These are phyloP conservation scores for Vitis hybrid DNA, from an alignment of 177 flowering plant genomes.

Conservation along the genomic window DNA sequence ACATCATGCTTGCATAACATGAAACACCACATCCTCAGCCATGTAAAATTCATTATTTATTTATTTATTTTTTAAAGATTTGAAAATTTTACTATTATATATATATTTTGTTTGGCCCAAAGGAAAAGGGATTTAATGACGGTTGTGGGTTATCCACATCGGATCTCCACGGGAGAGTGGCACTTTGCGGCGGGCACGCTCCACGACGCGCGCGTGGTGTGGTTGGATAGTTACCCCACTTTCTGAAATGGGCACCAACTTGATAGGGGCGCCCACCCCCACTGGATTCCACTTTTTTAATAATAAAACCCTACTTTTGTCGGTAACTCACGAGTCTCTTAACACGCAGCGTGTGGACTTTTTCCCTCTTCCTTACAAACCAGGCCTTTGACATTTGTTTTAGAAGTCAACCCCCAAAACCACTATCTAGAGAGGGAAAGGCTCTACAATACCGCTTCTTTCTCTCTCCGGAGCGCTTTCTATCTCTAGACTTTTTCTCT, in stretches of 20 bases:
- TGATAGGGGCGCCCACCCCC: slow-evolving; percentile 17
- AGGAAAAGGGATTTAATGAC: too few species aligned
- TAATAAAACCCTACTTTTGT: slow-evolving; percentile 11
- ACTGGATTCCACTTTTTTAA: slow-evolving; percentile 10
- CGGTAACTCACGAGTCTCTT: slow-evolving; percentile 31
- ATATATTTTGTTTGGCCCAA: too few species aligned
- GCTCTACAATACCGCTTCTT: slow-evolving; percentile 18
- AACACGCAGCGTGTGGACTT: slow-evolving; percentile 32
- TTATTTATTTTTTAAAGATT: too few species aligned
- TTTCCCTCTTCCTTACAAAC: slow-evolving; percentile 2
- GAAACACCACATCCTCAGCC: too few species aligned
- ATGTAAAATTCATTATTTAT: too few species aligned
- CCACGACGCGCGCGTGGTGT: neutral
- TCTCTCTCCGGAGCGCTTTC: slow-evolving; percentile 15
- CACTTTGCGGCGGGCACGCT: too few species aligned
- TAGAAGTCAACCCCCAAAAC: slow-evolving; percentile 46
- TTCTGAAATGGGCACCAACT: neutral
- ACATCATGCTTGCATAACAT: too few species aligned
- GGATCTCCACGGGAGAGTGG: too few species aligned
- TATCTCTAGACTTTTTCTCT: slow-evolving; percentile 6
- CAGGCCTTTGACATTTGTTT: slow-evolving; percentile 43
- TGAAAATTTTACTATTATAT: too few species aligned
- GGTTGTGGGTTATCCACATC: too few species aligned
- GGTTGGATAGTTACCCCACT: neutral
- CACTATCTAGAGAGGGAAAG: slow-evolving; percentile 10